Evolutionary conservation across 176 grass and related monocot genomes (phyloP).

Genomic region (Avena atlantica): DNA sequence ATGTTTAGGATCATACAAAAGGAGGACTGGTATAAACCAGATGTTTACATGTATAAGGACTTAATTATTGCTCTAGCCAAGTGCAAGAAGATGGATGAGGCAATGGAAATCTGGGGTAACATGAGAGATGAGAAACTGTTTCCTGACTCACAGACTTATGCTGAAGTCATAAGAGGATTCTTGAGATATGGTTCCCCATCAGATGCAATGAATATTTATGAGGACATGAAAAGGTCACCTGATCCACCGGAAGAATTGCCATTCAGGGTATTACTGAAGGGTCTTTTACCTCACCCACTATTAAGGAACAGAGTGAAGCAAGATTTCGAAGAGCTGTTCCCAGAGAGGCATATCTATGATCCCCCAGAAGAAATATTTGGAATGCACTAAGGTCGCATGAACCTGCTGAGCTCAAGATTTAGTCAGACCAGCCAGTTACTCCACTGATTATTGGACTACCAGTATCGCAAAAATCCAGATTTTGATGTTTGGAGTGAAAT

Average conservation of each 20-base stretch:
- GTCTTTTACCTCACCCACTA: conserved; percentile 84
- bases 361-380: conserved; percentile 96
- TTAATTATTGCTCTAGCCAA: conserved; percentile 88
- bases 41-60: conserved; percentile 94
- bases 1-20: conserved; percentile 93
- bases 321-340: conserved; percentile 97
- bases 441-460: not conserved
- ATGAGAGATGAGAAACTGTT: conserved; percentile 84
- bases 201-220: conserved; percentile 97
- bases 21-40: conserved; percentile 95
- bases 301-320: conserved; percentile 94
- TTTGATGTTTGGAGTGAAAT: conserved; percentile 21
- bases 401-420: conserved; percentile 9
- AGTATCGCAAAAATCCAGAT: conserved; percentile 32
- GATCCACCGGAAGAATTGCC: conserved; percentile 84
- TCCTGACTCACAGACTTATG: conserved; percentile 90
- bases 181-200: conserved; percentile 89
- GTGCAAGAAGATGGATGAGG: conserved; percentile 89
- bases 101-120: conserved; percentile 79
- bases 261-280: conserved; percentile 90
- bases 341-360: conserved; percentile 91
- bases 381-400: conserved; percentile 57
- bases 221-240: conserved; percentile 90
- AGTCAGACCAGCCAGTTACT: conserved; percentile 15
- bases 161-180: conserved; percentile 93